Conservation (phyloP, 306 rosid species). For the Adenanthera pavonina region DNA sequence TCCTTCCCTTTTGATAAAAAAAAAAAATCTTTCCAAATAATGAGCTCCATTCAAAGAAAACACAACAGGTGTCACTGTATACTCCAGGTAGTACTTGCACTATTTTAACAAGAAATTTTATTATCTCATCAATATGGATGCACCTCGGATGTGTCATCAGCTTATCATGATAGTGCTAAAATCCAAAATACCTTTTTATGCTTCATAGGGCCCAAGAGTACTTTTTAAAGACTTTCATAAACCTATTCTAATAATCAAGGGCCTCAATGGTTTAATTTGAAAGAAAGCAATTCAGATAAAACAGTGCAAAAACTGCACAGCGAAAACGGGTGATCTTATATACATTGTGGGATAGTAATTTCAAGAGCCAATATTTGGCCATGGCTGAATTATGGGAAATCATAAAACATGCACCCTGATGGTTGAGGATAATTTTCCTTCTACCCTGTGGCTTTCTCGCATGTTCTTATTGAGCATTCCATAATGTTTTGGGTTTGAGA, state of each 20-base stretch:
- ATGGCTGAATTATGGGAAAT: not conserved
- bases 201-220: not conserved
- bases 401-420: not conserved
- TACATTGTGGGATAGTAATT: not conserved
- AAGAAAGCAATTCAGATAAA: conserved; percentile 8
- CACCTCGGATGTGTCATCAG: not conserved
- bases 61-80: not conserved
- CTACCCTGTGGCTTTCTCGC: not conserved
- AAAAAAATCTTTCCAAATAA: no score
- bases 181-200: not conserved
- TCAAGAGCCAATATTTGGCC: not conserved
- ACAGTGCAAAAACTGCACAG: not conserved
- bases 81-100: not conserved
- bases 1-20: no score
- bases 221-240: not conserved
- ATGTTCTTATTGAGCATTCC: not conserved
- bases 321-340: not conserved
- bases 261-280: not conserved
- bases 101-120: no score
- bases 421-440: not conserved
- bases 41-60: not conserved
- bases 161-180: not conserved
- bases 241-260: no score
- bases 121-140: not conserved
- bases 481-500: not conserved